phyloP scores from a whole-genome alignment of 306 rosid genomes.

The Astragalus membranaceus region DNA sequence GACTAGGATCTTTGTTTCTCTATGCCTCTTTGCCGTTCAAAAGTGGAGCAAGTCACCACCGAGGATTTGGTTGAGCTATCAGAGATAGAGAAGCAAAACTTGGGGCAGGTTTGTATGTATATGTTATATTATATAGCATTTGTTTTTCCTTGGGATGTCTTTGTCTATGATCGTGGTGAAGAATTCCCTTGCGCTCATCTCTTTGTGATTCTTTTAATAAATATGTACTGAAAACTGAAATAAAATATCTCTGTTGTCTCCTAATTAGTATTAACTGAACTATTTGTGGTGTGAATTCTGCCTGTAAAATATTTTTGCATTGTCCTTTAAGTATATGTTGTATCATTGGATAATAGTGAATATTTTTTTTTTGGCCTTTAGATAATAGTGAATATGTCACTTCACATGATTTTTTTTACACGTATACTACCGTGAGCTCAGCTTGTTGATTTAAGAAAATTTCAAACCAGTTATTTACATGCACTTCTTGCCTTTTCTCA shows the following conservation, averaged over 20 bases:
- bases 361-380: neutral
- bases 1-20: constrained; percentile 74
- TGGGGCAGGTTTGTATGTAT: constrained; percentile 72
- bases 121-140: neutral
- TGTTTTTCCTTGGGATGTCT: neutral
- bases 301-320: neutral
- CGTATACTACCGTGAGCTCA: neutral
- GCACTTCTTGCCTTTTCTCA: neutral
- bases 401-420: neutral
- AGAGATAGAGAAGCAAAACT: constrained; percentile 83
- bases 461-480: neutral
- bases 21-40: constrained; percentile 90
- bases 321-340: neutral
- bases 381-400: neutral
- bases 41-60: constrained; percentile 65
- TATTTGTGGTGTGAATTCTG: constrained; percentile 9
- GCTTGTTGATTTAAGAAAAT: neutral
- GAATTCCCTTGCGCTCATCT: neutral
- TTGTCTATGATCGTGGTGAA: neutral
- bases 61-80: constrained; percentile 92
- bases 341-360: neutral
- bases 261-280: neutral
- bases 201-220: neutral
- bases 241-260: neutral
- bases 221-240: neutral